phyloP scores from a whole-genome alignment of 2,329 filamentous ascomycete species.

The Microthyrium microscopicum region DNA sequence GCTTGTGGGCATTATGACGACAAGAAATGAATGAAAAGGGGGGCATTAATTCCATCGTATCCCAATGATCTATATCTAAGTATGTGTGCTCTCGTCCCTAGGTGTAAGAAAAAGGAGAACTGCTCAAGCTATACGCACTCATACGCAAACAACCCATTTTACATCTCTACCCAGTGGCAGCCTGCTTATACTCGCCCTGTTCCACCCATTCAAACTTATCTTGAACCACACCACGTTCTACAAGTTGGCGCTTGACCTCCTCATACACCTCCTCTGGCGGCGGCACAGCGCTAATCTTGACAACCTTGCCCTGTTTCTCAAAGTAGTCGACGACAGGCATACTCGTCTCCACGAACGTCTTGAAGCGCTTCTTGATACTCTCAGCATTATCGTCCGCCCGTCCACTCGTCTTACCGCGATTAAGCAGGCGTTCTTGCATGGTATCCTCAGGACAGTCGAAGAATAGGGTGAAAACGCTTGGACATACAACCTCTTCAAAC shows the following conservation, averaged over 20 bases:
- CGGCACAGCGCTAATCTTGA: constrained; percentile 60
- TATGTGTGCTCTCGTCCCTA: too few species aligned
- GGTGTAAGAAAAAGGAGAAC: too few species aligned
- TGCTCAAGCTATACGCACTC: too few species aligned
- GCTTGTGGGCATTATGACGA: too few species aligned
- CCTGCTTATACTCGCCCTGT: too few species aligned
- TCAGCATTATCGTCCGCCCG: constrained; percentile 87
- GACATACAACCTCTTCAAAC: constrained; percentile 82
- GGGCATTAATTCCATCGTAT: too few species aligned
- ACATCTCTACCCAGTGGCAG: too few species aligned
- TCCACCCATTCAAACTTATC: too few species aligned
- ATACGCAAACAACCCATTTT: too few species aligned
- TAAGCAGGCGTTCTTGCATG: constrained; percentile 69
- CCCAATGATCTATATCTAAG: too few species aligned
- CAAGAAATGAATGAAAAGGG: too few species aligned
- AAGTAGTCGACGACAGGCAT: constrained; percentile 93
- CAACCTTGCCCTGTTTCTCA: constrained; percentile 57
- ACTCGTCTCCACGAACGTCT: constrained; percentile 83
- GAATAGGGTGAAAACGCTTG: constrained; percentile 74
- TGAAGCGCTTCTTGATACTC: constrained; percentile 91
- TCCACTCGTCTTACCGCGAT: constrained; percentile 85
- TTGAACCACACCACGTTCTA: constrained; percentile 25
- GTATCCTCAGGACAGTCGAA: constrained; percentile 82
- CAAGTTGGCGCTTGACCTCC: constrained; percentile 32
- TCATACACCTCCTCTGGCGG: constrained; percentile 48